Evolutionary conservation across 148 eudicot genomes (phyloP), one percentile per base, ranked within the genome.

Genomic region (Spergularia marina): DNA sequence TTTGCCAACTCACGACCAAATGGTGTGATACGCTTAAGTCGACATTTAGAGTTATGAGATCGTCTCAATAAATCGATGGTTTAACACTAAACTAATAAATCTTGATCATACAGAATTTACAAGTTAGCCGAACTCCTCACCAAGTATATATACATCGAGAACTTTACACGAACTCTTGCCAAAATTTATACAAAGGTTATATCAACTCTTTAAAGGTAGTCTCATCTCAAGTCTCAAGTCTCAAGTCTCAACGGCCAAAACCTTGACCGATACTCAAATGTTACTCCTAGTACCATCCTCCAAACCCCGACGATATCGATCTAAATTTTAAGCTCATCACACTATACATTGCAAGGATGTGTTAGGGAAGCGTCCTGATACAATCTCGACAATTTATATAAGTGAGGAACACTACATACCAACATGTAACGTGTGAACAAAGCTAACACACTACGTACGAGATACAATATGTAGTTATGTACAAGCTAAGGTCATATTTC

Each of bases 301-400:
- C 56, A 21, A 21, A 4, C 30, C 36, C 56, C 23, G 56, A 49
- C 51, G 71, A 68, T 68, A 16, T 65, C 51, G 71, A 68, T 68
- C 16, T 65, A 30, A 30, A 1, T 3, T 30, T 30, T 30, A 40
- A 49, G 10, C 21, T 51, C 14, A 12, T 68, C 65, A 23, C 4
- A n/a, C 34, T 51, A 49, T 47, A n/a, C 25, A 30, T 3, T 30
- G 36, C 36, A 30, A 30, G 36, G 36, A 30, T 30, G 36, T 30
- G 36, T 30, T 30, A 30, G 36, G 36, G 36, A 30, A 44, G 7
- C 49, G 49, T 6, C 49, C 0, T 44, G 10, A 6, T 6, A 44
- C 49, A 44, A 44, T 6, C 49, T 44, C 9, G 9, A 44, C 49
- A 44, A 44, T 2, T 30, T 30, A 30, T 44, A 44, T 6, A 6